Base-by-base conservation (phyloP, 352 stramenopile species). In the Phytophthora sp. region DNA sequence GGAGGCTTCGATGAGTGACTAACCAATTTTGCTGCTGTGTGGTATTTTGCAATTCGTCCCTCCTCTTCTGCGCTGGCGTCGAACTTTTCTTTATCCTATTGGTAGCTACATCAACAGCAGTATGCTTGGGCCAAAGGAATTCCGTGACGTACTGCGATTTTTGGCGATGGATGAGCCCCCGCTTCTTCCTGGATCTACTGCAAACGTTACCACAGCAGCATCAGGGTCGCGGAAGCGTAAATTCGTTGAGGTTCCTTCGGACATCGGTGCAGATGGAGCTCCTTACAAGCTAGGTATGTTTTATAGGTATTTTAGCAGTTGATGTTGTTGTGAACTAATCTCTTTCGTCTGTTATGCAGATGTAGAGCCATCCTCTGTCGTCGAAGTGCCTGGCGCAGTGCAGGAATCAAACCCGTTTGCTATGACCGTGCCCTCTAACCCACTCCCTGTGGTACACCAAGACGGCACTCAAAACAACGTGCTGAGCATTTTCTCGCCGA, bases 141-240 rank as follows among this genome's bases (percentile, higher is more conserved):
- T 95, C 50, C 78, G 82, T 45, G 87, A 95, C 42, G 84, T 94
- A 17, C 56, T 95, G 39, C 85, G 85, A 1, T 95, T 92, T 32
- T 71, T 95, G 24, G 84, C 87, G 15, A 95, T 95, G 85, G 87
- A 95, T 49, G 85, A 95, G 24, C 81, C 85, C 0, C 74, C 84
- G 18, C 34, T 95, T 23, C 63, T 95, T n/a, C 78, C 82, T 8
- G 54, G 66, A 34, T 87, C 84, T 17, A 77, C 80, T 0, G 77
- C 58, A 1, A 65, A 79, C 38, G 64, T 74, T 8, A 62, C 76
- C 17, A 42, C 74, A 39, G 51, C 76, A n/a, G 63, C 55, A 1
- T 53, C 77, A 30, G 60, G 56, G 2, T 77, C 74, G 26, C 71
- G 85, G 8, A 95, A 95, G 62, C 75, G 87, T 10, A 95, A 95